A percentile compares a stretch with the other conserved stretches of the same genome.
Evolutionary conservation across 352 stramenopile species (phyloP).

Genomic region (Lagenidium sp.): DNA sequence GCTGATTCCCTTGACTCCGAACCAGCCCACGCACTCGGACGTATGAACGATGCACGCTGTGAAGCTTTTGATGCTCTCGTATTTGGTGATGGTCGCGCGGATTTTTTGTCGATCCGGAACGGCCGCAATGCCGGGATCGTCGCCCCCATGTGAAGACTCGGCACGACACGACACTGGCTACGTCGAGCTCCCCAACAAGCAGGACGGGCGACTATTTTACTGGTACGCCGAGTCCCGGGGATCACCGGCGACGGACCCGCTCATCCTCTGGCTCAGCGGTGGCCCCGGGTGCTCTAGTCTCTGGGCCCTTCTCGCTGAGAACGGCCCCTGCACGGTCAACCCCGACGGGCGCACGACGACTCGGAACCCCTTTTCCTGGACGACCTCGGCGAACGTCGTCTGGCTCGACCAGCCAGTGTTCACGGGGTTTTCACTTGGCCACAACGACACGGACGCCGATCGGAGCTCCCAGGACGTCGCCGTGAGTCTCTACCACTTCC

Average conservation of each 20-base stretch:
- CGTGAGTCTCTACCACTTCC: constrained; percentile 44
- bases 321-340: constrained; percentile 36
- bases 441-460: constrained; percentile 20
- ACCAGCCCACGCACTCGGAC: too few species aligned
- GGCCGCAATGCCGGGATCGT: too few species aligned
- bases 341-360: constrained; percentile 24
- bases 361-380: constrained; percentile 40
- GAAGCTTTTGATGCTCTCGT: too few species aligned
- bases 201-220: constrained; percentile 65
- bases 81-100: too few species aligned
- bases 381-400: constrained; percentile 37
- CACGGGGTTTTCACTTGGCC: constrained; percentile 33
- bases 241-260: constrained; percentile 19
- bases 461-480: constrained; percentile 26
- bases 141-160: too few species aligned
- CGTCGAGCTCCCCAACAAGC: constrained; percentile 38
- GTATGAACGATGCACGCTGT: too few species aligned
- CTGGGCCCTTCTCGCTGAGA: constrained; percentile 38
- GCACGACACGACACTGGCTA: constrained; percentile 29
- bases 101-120: too few species aligned
- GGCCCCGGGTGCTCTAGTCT: constrained; percentile 38
- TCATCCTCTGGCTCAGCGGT: constrained; percentile 50
- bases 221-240: constrained; percentile 44
- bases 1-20: too few species aligned
- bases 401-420: constrained; percentile 43